These are phyloP conservation scores for Fusarium pseudonygamai DNA, from an alignment of 2,329 filamentous ascomycete species.

Conservation along the genomic window DNA sequence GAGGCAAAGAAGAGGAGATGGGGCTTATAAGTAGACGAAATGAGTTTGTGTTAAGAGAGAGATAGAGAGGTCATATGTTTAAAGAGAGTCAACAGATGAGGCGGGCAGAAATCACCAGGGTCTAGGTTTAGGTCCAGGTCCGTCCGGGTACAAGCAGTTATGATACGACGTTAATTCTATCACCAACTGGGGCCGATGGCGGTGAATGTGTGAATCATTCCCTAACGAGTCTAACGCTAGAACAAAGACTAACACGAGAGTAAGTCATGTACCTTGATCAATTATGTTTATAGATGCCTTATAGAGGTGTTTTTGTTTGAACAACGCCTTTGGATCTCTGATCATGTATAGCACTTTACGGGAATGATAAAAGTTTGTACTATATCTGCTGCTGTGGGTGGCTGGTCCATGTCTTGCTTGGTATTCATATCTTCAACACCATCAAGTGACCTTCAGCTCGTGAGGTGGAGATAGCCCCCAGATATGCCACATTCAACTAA, in stretches of 20 bases:
- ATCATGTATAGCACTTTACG: background rate
- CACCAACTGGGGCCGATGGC: constrained; percentile 39
- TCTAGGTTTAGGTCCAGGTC: constrained; percentile 17
- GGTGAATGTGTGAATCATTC: constrained; percentile 43
- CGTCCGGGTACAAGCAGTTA: constrained; percentile 22
- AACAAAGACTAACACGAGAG: constrained; percentile 1
- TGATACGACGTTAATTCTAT: constrained; percentile 39
- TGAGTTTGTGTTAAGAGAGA: background rate
- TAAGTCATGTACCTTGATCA: background rate
- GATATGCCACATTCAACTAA: constrained; percentile 19
- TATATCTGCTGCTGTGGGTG: no score
- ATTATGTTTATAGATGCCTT: background rate
- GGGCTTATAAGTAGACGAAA: background rate
- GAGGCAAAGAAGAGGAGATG: background rate
- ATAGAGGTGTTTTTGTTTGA: background rate
- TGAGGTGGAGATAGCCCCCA: constrained; percentile 22
- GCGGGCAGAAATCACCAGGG: constrained; percentile 29
- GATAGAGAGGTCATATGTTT: constrained; percentile 1
- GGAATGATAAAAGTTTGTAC: no score
- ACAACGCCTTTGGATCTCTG: background rate
- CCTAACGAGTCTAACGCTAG: constrained; percentile 6
- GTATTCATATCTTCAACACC: background rate
- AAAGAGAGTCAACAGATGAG: background rate
- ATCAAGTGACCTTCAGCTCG: background rate
- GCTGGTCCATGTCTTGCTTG: background rate